Conservation (phyloP, 768 basidiomycete genomes). For the Hydnomerulius pinastri region DNA sequence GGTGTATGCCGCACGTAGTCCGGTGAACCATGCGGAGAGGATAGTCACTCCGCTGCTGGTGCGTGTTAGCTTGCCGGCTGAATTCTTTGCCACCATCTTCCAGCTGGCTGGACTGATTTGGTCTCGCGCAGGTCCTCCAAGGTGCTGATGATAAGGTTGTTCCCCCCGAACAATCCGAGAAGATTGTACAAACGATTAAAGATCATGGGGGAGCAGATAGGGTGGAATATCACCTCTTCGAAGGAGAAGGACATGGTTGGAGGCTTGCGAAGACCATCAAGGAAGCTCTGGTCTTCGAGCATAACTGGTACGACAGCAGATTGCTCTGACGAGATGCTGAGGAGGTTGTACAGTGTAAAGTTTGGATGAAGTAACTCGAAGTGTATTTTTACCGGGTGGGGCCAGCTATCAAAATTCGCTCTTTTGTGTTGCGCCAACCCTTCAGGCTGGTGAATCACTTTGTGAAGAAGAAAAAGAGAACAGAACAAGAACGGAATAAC, state of each 20-base stretch:
- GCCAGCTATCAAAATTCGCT: too few relatives aligned
- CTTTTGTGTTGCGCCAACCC: too few relatives aligned
- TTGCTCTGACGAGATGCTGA: slow-evolving; percentile 4
- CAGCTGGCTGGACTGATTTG: slow-evolving; percentile 5
- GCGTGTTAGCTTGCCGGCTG: slow-evolving; percentile 15
- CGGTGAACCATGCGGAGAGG: slow-evolving; percentile 59
- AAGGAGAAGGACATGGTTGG: slow-evolving; percentile 49
- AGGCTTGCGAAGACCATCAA: slow-evolving; percentile 37
- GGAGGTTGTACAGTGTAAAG: slow-evolving; percentile 1
- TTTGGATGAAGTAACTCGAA: too few relatives aligned
- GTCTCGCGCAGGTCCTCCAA: slow-evolving; percentile 59
- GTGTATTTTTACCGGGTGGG: too few relatives aligned
- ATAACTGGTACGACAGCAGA: slow-evolving; percentile 36
- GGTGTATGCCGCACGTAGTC: slow-evolving; percentile 60
- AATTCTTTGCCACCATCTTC: neutral
- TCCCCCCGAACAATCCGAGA: slow-evolving; percentile 60
- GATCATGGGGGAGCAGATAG: slow-evolving; percentile 18
- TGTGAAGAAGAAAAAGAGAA: too few relatives aligned
- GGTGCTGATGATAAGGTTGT: slow-evolving; percentile 65
- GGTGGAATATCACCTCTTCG: slow-evolving; percentile 41
- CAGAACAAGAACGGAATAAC: too few relatives aligned
- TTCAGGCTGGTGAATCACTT: too few relatives aligned
- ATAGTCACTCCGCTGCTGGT: slow-evolving; percentile 69
- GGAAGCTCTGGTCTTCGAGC: slow-evolving; percentile 35
- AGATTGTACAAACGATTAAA: slow-evolving; percentile 30